Evolutionary conservation across 2,329 filamentous ascomycete genomes (phyloP).

Genomic region (Cladophialophora chaetospira): DNA sequence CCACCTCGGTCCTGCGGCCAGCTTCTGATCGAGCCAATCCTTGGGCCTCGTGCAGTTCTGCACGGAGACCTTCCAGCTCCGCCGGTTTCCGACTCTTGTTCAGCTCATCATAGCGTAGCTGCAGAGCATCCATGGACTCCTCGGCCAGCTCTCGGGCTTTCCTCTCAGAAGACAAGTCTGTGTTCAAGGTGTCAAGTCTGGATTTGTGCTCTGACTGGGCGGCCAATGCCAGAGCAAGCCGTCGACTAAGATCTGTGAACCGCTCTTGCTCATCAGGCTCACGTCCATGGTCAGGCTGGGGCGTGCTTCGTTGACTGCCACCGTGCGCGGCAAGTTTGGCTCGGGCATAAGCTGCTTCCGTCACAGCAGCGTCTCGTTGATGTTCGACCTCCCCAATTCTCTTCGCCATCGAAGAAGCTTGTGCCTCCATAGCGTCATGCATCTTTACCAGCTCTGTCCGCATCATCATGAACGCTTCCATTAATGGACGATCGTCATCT

Average conservation of each 20-base stretch:
- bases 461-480: constrained; percentile 92
- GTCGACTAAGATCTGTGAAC: constrained; percentile 73
- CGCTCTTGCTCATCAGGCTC: constrained; percentile 68
- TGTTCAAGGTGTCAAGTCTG: constrained; percentile 68
- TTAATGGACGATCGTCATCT: constrained; percentile 86
- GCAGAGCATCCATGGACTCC: constrained; percentile 78
- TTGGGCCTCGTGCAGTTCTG: constrained; percentile 79
- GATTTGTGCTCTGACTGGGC: constrained; percentile 77
- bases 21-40: constrained; percentile 78
- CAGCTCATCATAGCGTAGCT: constrained; percentile 79
- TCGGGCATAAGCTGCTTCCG: constrained; percentile 92
- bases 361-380: constrained; percentile 90
- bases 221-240: constrained; percentile 78
- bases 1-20: constrained; percentile 73
- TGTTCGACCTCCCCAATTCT: constrained; percentile 92
- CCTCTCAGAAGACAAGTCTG: constrained; percentile 78
- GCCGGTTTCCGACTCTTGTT: constrained; percentile 80
- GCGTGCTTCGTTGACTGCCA: constrained; percentile 52
- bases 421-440: constrained; percentile 84
- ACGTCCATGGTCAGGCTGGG: constrained; percentile 58
- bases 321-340: constrained; percentile 84
- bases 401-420: constrained; percentile 80
- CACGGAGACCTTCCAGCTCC: constrained; percentile 81
- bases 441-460: constrained; percentile 85
- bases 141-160: constrained; percentile 81